Evolutionary conservation across 306 rosid genomes (phyloP), one percentile per base, ranked within the genome.

Genomic region (Ormosia semicastrata): DNA sequence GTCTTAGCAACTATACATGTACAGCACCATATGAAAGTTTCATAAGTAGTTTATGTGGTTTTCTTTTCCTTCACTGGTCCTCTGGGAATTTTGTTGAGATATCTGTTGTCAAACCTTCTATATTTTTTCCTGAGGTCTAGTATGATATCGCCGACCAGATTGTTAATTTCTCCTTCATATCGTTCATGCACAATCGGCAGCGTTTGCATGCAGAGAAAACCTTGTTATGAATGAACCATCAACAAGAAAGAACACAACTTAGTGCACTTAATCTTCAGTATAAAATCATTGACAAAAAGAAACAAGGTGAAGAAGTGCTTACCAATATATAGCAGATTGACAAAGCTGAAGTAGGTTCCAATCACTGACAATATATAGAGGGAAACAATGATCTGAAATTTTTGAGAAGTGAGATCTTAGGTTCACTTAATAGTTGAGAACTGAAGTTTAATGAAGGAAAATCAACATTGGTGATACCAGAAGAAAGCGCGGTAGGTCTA

Each of bases 21-120:
- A 50, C 60, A 47, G 12, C 37, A 81, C 40, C 0, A 15, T 11
- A 65, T 47, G 14, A 8, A 47, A 60, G 64, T 24, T 63, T 54
- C 54, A 58, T 13, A 39, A 32, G n/a, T 33, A 59, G 50, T 79
- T 87, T 74, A 94, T 81, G 84, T 76, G 73, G 5, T 33, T 84
- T 92, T 91, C 90, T 88, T 91, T 15, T 85, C 93, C 62, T 92
- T 88, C 58, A 86, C 82, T 7, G 97, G 89, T 32, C 94, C 97
- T 87, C 96, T 88, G 14, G 98, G 98, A 73, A 92, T 91, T 83
- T 86, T 91, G 85, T 84, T 89, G 88, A 92, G 91, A 66, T 87
- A 88, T 72, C 78, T 88, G 56, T 85, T 84, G 18, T 89, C 92
- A 46, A 92, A 73, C 67, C 24, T 73, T 69, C 72, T 70, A 63